Percentiles rank a stretch among this genome's conserved stretches.
Evolutionary conservation across 768 basidiomycete genomes (phyloP).

Genomic region (Russula brevipes): DNA sequence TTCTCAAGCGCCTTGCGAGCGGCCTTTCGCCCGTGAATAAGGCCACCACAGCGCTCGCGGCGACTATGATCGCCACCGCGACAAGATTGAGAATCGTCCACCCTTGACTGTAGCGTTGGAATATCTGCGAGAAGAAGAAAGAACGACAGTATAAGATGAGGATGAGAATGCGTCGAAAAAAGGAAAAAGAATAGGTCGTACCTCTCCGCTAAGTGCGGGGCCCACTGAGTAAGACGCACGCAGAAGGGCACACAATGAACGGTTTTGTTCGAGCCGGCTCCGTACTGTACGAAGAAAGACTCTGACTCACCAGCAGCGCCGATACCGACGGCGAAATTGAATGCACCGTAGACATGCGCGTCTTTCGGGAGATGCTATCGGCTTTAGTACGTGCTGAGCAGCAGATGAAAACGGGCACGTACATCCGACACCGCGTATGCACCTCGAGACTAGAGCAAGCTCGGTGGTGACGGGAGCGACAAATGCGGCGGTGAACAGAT

Average conservation of each 20-base stretch:
- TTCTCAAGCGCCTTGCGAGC: conserved; percentile 8
- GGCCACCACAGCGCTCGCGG: conserved; percentile 39
- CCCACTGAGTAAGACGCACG: conserved; percentile 43
- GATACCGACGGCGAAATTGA: conserved; percentile 65
- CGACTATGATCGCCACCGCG: conserved; percentile 38
- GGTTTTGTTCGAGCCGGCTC: neutral
- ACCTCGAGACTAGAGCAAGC: conserved; percentile 53
- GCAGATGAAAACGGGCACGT: conserved; percentile 27
- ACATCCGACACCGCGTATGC: conserved; percentile 65
- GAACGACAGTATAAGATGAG: neutral
- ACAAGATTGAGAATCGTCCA: conserved; percentile 58
- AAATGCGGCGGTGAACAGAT: conserved; percentile 55
- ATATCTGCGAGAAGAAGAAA: conserved; percentile 41
- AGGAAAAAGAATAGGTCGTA: conserved; percentile 23
- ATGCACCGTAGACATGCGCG: conserved; percentile 69
- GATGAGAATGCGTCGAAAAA: neutral
- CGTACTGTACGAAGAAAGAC: no score
- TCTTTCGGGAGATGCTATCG: conserved; percentile 37
- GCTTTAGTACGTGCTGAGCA: neutral
- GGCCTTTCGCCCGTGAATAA: conserved; percentile 44
- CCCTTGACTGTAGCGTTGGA: conserved; percentile 48
- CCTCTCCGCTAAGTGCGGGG: conserved; percentile 67
- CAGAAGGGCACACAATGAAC: neutral
- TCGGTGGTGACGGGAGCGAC: conserved; percentile 63
- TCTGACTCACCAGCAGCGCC: conserved; percentile 47